phyloP scores from a whole-genome alignment of 352 stramenopile genomes.

The Salisapilia sapeloensis region DNA sequence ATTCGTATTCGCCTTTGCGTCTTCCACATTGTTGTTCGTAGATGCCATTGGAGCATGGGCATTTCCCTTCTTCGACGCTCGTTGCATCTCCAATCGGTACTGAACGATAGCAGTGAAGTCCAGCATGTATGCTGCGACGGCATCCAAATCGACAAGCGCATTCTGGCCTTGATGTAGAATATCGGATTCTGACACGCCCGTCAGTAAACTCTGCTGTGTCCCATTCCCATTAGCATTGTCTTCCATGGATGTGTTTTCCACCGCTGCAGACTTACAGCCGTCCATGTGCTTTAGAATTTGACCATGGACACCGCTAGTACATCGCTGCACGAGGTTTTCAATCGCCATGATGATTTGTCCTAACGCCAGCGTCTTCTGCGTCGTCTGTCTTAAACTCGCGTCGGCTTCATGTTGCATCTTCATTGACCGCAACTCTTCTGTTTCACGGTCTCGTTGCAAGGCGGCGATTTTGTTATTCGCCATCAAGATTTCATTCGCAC shows the following conservation, averaged over 20 bases:
- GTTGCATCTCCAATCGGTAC: constrained; percentile 42
- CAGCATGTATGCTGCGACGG: constrained; percentile 87
- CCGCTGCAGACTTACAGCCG: constrained; percentile 15
- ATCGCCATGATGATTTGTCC: constrained; percentile 84
- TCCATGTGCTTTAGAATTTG: constrained; percentile 82
- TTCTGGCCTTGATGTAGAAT: constrained; percentile 74
- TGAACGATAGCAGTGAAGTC: constrained; percentile 83
- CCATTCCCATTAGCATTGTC: constrained; percentile 1
- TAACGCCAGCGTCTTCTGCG: constrained; percentile 82
- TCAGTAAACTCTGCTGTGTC: not conserved
- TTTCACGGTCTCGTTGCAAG: constrained; percentile 67
- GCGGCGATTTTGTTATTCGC: constrained; percentile 84
- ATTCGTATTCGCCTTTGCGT: no score
- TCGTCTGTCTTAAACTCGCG: constrained; percentile 71
- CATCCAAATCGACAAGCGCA: constrained; percentile 81
- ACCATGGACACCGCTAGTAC: constrained; percentile 69
- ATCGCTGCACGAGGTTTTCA: constrained; percentile 66
- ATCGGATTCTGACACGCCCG: constrained; percentile 40
- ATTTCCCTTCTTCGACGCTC: constrained; percentile 61
- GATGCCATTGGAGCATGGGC: no score
- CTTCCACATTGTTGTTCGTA: no score
- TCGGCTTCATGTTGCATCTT: constrained; percentile 80
- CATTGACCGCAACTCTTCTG: constrained; percentile 42
- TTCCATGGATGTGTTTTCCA: constrained; percentile 1
- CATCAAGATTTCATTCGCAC: constrained; percentile 85